Percentiles rank a stretch among this genome's conserved stretches.
phyloP scores from a whole-genome alignment of 2,329 filamentous ascomycete species.

The Peltaster fructicola region DNA sequence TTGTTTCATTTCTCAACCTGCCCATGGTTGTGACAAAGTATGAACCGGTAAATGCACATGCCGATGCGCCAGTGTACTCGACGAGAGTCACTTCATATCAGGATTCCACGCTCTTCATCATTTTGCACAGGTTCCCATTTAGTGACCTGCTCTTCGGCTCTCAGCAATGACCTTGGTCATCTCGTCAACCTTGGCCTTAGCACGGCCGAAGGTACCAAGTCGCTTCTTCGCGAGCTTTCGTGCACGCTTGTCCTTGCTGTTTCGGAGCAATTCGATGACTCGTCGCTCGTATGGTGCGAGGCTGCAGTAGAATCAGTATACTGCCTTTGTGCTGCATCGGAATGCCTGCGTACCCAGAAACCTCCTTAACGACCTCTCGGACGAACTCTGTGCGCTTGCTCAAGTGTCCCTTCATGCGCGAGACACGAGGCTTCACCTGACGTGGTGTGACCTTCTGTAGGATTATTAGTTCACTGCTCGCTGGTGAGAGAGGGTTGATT shows the following conservation, averaged over 20 bases:
- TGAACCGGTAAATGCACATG: too few species aligned
- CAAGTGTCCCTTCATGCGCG: constrained; percentile 79
- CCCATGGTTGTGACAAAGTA: too few species aligned
- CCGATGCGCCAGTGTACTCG: too few species aligned
- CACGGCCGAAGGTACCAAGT: constrained; percentile 95
- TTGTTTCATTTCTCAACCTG: too few species aligned
- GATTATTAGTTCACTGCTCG: too few species aligned
- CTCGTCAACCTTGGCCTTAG: constrained; percentile 99
- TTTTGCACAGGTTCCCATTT: constrained; percentile 25
- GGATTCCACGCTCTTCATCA: too few species aligned
- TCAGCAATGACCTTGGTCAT: constrained; percentile 96
- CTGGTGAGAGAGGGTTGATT: too few species aligned
- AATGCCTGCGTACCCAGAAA: constrained; percentile 54
- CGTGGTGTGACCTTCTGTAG: constrained; percentile 33
- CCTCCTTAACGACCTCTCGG: constrained; percentile 94
- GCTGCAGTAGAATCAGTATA: constrained; percentile 14
- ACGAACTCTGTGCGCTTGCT: constrained; percentile 97
- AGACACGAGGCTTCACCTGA: constrained; percentile 31
- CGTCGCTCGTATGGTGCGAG: constrained; percentile 64
- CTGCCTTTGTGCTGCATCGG: constrained; percentile 1
- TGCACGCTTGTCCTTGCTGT: constrained; percentile 98
- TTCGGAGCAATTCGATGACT: constrained; percentile 96
- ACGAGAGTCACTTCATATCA: too few species aligned
- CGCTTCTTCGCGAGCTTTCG: constrained; percentile 99
- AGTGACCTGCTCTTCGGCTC: constrained; percentile 63